Percentiles rank a stretch among this genome's conserved stretches.
phyloP scores from a whole-genome alignment of 176 grass and related monocot genomes.

The Hordeum vulgare region DNA sequence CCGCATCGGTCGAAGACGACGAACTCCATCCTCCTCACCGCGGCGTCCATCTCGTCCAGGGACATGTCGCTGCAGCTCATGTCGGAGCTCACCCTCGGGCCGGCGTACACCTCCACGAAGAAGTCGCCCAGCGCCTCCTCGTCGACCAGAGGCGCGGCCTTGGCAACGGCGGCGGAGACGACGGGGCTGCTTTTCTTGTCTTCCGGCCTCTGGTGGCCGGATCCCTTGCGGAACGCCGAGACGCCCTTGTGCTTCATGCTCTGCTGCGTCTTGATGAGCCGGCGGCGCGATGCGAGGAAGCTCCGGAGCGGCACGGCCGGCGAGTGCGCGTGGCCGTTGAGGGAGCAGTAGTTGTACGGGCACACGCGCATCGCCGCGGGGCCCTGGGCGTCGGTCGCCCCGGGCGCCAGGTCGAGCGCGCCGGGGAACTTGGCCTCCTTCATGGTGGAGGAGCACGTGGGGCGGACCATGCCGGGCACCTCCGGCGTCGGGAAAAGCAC shows the following conservation, averaged over 20 bases:
- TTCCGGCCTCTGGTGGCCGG: conserved; percentile 4
- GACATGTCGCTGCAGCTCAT: conserved; percentile 74
- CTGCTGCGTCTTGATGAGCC: conserved; percentile 85
- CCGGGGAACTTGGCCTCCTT: conserved; percentile 72
- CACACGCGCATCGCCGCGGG: conserved; percentile 57
- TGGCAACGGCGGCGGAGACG: neutral
- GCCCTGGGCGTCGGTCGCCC: conserved; percentile 50
- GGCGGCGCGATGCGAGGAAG: conserved; percentile 66
- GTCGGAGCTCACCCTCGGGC: conserved; percentile 46
- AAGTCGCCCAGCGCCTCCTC: conserved; percentile 67
- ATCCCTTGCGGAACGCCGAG: conserved; percentile 47
- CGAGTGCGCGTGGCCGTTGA: conserved; percentile 70
- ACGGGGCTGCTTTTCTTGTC: neutral
- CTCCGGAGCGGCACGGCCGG: conserved; percentile 63
- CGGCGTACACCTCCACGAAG: conserved; percentile 77
- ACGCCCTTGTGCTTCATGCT: conserved; percentile 82
- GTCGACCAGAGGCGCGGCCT: conserved; percentile 51
- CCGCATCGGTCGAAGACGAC: conserved; percentile 55
- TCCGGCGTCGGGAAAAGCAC: conserved; percentile 41
- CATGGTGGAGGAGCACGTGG: conserved; percentile 78
- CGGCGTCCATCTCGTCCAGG: conserved; percentile 67
- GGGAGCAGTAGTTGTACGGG: conserved; percentile 81
- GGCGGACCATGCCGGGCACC: conserved; percentile 17
- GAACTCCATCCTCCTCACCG: conserved; percentile 59
- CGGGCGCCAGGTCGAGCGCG: conserved; percentile 54